phyloP scores from a whole-genome alignment of 2,329 filamentous ascomycete genomes.

The Nothomitra cinnamomea region DNA sequence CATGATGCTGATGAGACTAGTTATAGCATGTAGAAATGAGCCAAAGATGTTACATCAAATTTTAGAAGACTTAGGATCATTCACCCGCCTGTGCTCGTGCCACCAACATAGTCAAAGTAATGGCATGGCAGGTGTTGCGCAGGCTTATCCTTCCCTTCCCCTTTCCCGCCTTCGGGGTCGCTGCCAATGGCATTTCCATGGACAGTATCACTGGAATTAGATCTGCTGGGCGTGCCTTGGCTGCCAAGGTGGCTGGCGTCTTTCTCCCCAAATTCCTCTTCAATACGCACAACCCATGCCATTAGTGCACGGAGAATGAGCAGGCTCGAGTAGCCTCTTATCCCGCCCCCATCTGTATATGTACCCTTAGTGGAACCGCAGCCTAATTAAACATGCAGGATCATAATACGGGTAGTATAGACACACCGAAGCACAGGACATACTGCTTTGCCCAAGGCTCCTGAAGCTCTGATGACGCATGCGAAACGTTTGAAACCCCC shows the following conservation, averaged over 20 bases:
- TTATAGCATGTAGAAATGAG: background rate
- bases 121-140: conserved; percentile 6
- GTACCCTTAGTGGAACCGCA: background rate
- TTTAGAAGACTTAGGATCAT: background rate
- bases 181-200: background rate
- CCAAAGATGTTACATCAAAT: too few relatives aligned
- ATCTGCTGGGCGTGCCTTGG: background rate
- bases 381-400: too few relatives aligned
- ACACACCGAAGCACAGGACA: background rate
- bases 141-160: background rate
- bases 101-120: conserved; percentile 7
- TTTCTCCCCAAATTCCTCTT: background rate
- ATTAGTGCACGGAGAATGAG: conserved; percentile 10
- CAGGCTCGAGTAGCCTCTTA: conserved; percentile 11
- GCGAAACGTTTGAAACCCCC: background rate
- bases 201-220: background rate
- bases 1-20: conserved; percentile 20
- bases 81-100: conserved; percentile 7
- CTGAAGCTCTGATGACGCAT: background rate
- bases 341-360: conserved; percentile 10
- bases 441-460: background rate
- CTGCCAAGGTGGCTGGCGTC: background rate
- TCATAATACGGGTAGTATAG: background rate
- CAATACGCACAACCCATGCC: background rate
- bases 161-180: background rate